These are phyloP conservation scores for Brettanomyces nanus DNA, from an alignment of 805 yeast species.

Conservation along the genomic window DNA sequence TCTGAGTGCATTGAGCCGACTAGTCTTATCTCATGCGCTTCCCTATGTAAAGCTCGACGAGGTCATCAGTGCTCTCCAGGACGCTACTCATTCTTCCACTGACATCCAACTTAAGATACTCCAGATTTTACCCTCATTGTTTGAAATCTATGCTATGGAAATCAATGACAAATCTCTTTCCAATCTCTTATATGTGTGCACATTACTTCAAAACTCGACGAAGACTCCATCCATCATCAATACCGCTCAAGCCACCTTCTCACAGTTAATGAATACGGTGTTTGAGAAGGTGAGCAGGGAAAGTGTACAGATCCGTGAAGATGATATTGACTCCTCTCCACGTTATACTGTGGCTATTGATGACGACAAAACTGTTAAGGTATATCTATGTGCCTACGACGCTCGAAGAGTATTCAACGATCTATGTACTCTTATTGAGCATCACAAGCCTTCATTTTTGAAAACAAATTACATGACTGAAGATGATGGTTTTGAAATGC, in stretches of 20 bases:
- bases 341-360: constrained; percentile 36
- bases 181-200: constrained; percentile 58
- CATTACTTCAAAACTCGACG: constrained; percentile 59
- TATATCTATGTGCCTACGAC: constrained; percentile 54
- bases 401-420: constrained; percentile 65
- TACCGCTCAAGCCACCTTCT: constrained; percentile 89
- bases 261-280: constrained; percentile 70
- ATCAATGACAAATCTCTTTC: constrained; percentile 50
- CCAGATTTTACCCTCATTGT: constrained; percentile 72
- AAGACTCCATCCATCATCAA: constrained; percentile 73
- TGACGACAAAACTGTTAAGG: constrained; percentile 32
- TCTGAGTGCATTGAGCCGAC: constrained; percentile 58
- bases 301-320: constrained; percentile 14
- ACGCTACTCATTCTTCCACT: constrained; percentile 65
- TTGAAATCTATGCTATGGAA: constrained; percentile 50
- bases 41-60: constrained; percentile 44
- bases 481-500: constrained; percentile 68
- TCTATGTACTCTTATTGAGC: constrained; percentile 59
- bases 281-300: constrained; percentile 57
- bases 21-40: constrained; percentile 48
- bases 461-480: constrained; percentile 46
- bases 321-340: constrained; percentile 8
- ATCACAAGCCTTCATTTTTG: constrained; percentile 46
- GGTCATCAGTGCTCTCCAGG: constrained; percentile 59
- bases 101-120: constrained; percentile 83